A percentile compares a stretch with the other conserved stretches of the same genome.
Conservation (phyloP, 768 basidiomycete species). For the Pholiota conissans region DNA sequence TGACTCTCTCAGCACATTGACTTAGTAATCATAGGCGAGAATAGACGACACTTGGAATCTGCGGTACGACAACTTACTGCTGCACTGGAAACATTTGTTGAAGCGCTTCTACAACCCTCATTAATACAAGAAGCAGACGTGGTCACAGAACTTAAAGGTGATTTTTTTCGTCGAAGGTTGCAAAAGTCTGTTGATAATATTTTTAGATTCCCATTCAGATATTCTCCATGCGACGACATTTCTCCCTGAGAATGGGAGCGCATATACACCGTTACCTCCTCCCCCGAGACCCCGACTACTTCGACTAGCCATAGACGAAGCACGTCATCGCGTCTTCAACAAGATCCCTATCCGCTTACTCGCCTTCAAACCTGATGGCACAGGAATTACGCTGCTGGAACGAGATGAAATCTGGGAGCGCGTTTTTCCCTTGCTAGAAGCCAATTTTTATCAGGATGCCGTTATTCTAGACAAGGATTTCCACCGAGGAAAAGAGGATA, state of each 20-base stretch:
- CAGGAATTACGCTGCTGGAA: not conserved
- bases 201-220: not conserved
- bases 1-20: no score
- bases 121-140: not conserved
- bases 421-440: not conserved
- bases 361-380: not conserved
- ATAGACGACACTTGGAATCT: not conserved
- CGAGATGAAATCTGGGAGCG: not conserved
- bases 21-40: no score
- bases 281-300: not conserved
- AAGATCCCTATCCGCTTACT: conserved; percentile 2
- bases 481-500: conserved; percentile 3
- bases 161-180: not conserved
- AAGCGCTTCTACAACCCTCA: not conserved
- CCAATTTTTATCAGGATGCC: not conserved
- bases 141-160: not conserved
- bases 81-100: not conserved
- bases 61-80: not conserved
- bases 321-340: not conserved
- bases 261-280: not conserved
- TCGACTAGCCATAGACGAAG: not conserved
- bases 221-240: not conserved
- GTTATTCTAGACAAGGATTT: not conserved
- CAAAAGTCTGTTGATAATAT: not conserved
- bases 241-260: not conserved